Evolutionary conservation across 805 yeast genomes (phyloP).

Genomic region (Saccharomyces kudriavzevii): DNA sequence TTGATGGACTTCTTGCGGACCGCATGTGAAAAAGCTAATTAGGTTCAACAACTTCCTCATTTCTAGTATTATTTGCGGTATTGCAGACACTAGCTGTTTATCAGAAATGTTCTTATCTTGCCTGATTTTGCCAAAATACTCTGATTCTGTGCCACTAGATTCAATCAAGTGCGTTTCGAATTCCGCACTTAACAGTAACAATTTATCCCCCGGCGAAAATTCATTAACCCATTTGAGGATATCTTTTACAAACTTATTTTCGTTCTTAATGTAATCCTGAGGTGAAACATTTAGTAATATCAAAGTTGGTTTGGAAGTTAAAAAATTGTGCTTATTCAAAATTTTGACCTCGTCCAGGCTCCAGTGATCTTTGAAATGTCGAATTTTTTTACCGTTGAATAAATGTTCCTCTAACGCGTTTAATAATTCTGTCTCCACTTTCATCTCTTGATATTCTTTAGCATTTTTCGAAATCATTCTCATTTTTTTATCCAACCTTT

Average conservation of each 20-base stretch:
- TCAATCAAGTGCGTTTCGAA: constrained; percentile 33
- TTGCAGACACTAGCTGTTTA: constrained; percentile 38
- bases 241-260: constrained; percentile 35
- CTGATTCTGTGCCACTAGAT: constrained; percentile 20
- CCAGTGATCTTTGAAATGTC: constrained; percentile 55
- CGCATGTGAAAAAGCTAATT: constrained; percentile 83
- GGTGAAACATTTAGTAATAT: constrained; percentile 67
- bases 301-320: constrained; percentile 86
- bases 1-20: constrained; percentile 75
- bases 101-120: constrained; percentile 7
- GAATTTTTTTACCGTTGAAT: constrained; percentile 47
- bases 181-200: constrained; percentile 61
- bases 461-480: constrained; percentile 35
- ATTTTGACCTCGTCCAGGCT: constrained; percentile 54
- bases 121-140: not conserved
- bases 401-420: constrained; percentile 40
- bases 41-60: constrained; percentile 64
- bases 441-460: constrained; percentile 42
- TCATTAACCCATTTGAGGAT: constrained; percentile 64
- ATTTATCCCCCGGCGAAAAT: constrained; percentile 47
- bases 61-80: constrained; percentile 53
- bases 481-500: constrained; percentile 37
- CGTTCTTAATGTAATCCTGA: constrained; percentile 46
- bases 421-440: constrained; percentile 33
- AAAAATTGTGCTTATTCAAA: constrained; percentile 60